These are phyloP conservation scores for Ogataea salicorniae DNA, from an alignment of 805 yeast species.

Conservation along the genomic window DNA sequence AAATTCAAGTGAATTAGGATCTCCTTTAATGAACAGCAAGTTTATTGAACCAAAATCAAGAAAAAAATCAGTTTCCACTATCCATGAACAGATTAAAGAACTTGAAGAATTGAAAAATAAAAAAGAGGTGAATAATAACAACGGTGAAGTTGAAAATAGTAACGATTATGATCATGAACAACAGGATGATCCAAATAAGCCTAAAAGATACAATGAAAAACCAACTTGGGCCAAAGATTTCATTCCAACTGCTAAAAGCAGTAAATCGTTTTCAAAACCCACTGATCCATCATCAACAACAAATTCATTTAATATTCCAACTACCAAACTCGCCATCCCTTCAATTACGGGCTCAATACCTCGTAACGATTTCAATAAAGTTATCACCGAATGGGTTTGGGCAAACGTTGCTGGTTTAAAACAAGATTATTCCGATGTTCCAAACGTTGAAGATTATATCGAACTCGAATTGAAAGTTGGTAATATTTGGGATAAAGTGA, in stretches of 20 bases:
- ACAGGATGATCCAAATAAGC: slow-evolving; percentile 34
- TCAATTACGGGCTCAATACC: slow-evolving; percentile 74
- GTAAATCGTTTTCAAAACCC: not conserved
- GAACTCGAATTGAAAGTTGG: slow-evolving; percentile 79
- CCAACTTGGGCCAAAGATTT: slow-evolving; percentile 86
- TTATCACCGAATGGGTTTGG: slow-evolving; percentile 85
- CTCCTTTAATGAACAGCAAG: slow-evolving; percentile 2
- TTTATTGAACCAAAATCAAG: slow-evolving; percentile 8
- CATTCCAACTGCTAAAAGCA: slow-evolving; percentile 35
- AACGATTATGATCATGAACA: slow-evolving; percentile 14
- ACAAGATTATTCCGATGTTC: slow-evolving; percentile 34
- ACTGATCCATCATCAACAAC: not conserved
- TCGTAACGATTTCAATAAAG: slow-evolving; percentile 72
- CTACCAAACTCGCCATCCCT: slow-evolving; percentile 26
- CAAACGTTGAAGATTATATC: slow-evolving; percentile 43
- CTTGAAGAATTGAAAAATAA: slow-evolving; percentile 29
- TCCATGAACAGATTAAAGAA: slow-evolving; percentile 23
- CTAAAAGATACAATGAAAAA: slow-evolving; percentile 55
- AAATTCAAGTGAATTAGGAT: slow-evolving; percentile 8
- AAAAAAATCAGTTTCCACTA: slow-evolving; percentile 6
- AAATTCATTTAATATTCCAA: not conserved
- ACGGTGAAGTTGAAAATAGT: slow-evolving; percentile 16
- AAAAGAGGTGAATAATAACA: slow-evolving; percentile 1
- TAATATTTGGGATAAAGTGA: slow-evolving; percentile 55
- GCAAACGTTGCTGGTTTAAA: slow-evolving; percentile 68